Evolutionary conservation across 1,139 yeast species (phyloP), one percentile per base, ranked within the genome.

Genomic region (Chernovozyma sophiae-reginae): DNA sequence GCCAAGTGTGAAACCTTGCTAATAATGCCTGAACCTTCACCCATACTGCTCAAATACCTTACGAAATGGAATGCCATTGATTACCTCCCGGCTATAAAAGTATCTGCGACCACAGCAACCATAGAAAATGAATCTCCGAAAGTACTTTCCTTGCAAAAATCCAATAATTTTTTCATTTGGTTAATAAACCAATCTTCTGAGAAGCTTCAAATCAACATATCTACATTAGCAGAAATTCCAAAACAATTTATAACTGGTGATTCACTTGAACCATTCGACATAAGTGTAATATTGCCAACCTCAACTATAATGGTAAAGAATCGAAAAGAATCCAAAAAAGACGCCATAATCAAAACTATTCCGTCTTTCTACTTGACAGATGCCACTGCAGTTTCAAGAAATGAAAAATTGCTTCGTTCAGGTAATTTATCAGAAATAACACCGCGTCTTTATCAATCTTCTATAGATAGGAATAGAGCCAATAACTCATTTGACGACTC

Each of bases 41-140:
- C 68, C 3, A 54, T 61, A 4, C 41, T 55, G 44, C 54, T 58
- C 41, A 67, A 66, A 38, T 57, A 55, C 38, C 37, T 46, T 12
- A 48, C 51, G 17, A 60, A 56, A 40, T 64, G 60, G 49, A 56
- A 59, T 40, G 72, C 72, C 3, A 44, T 56, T 11, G 73, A 68
- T 28, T 56, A 51, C 23, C 33, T 66, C 36, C 74, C 74, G 3
- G 38, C 48, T 3, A 35, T 63, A 2, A 48, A 47, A 12, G 39
- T 51, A 1, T 37, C 49, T 23, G 36, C 39, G 15, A 26, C 49
- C 26, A 13, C 37, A 35, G 28, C 25, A 4, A 28, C 11, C 45
- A 46, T 32, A 42, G 44, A 2, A 45, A 36, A 18, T 17, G 25
- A 4, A 36, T 53, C 16, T 27, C 20, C 13, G 20, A 39, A n/a